phyloP scores from a whole-genome alignment of 305 asterid genomes.

The Withania somnifera region DNA sequence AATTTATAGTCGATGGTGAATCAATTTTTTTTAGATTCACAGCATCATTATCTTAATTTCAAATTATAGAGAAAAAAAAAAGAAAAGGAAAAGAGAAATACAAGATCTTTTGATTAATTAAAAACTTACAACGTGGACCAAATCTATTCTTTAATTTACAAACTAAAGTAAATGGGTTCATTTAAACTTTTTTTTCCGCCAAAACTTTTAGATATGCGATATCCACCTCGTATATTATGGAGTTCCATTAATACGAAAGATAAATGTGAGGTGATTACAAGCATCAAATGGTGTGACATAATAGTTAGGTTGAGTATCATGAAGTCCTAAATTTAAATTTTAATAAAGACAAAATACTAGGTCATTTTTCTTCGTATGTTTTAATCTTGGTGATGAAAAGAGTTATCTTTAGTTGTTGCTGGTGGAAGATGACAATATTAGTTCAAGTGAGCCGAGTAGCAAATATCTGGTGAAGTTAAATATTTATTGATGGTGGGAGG shows the following conservation, averaged over 20 bases:
- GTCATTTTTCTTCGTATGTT: background rate
- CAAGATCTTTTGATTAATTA: too few relatives aligned
- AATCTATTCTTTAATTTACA: background rate
- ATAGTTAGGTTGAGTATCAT: background rate
- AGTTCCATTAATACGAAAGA: background rate
- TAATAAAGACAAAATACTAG: background rate
- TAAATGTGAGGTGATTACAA: background rate
- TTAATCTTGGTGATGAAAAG: too few relatives aligned
- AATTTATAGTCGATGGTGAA: background rate
- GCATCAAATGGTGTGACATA: background rate
- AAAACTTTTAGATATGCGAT: background rate
- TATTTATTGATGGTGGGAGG: too few relatives aligned
- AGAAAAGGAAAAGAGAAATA: too few relatives aligned
- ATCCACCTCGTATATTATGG: too few relatives aligned
- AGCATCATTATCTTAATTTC: background rate
- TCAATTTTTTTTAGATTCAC: background rate
- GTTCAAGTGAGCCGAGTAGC: too few relatives aligned
- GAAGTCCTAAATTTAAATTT: background rate
- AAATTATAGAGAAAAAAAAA: background rate
- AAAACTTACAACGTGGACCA: too few relatives aligned
- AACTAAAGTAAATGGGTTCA: background rate
- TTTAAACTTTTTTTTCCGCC: background rate
- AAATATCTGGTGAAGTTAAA: too few relatives aligned
- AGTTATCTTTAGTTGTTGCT: too few relatives aligned
- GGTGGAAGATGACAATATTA: too few relatives aligned